Evolutionary conservation across 2,329 filamentous ascomycete species (phyloP).

Genomic region (Dactylellina haptotyla): DNA sequence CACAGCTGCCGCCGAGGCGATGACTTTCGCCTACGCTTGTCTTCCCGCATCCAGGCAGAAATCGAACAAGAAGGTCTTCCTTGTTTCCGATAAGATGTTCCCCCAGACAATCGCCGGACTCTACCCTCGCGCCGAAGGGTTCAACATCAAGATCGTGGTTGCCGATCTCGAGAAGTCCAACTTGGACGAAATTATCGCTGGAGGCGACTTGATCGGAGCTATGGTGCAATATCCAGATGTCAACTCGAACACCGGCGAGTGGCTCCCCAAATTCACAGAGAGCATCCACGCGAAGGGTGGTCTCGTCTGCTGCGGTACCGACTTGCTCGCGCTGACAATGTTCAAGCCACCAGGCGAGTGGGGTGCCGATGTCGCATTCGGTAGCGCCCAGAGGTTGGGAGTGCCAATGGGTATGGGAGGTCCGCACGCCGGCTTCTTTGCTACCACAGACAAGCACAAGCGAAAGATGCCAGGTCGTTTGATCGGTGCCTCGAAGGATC

Average conservation of each 20-base stretch:
- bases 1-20: constrained; percentile 91
- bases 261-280: constrained; percentile 47
- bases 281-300: constrained; percentile 32
- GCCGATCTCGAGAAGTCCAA: constrained; percentile 69
- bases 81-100: constrained; percentile 84
- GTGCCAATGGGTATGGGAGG: constrained; percentile 92
- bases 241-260: constrained; percentile 25
- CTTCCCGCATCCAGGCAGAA: constrained; percentile 77
- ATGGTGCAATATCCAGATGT: constrained; percentile 86
- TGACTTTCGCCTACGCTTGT: constrained; percentile 88
- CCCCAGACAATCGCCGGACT: constrained; percentile 87
- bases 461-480: constrained; percentile 91
- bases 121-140: constrained; percentile 86
- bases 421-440: constrained; percentile 97
- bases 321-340: constrained; percentile 85
- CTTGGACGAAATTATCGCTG: constrained; percentile 74
- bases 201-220: constrained; percentile 81
- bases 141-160: constrained; percentile 81
- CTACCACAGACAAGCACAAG: constrained; percentile 89
- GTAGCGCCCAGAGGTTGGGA: constrained; percentile 89
- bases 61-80: constrained; percentile 78
- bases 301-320: constrained; percentile 70
- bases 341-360: constrained; percentile 92
- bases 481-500: constrained; percentile 90
- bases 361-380: constrained; percentile 93